phyloP scores from a whole-genome alignment of 345 rosid genomes.

The Syzygium aromaticum region DNA sequence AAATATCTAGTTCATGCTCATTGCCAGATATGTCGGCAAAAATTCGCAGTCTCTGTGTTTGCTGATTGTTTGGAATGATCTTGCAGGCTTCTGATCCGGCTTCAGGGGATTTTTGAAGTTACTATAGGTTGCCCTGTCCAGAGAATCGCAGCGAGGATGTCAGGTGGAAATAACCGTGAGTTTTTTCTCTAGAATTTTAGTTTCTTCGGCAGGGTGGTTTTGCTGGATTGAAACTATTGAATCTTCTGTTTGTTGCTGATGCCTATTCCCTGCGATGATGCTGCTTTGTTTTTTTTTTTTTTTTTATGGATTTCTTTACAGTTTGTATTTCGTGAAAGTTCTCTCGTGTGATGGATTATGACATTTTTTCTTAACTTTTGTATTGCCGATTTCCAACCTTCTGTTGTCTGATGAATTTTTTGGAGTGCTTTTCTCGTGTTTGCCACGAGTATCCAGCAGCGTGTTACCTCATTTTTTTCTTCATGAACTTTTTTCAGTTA shows the following conservation, averaged over 20 bases:
- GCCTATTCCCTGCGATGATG: neutral
- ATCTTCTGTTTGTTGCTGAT: neutral
- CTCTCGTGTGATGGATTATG: neutral
- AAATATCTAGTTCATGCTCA: neutral
- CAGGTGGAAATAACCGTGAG: slow-evolving; percentile 2
- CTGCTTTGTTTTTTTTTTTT: neutral
- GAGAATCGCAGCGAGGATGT: neutral
- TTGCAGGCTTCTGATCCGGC: neutral
- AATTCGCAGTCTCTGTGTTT: neutral
- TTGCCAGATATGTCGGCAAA: neutral
- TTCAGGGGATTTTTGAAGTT: neutral
- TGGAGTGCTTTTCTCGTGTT: neutral
- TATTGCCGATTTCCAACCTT: neutral
- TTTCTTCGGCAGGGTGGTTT: neutral
- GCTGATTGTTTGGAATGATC: neutral
- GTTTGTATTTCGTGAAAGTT: neutral
- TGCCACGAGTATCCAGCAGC: neutral
- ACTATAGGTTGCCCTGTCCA: neutral
- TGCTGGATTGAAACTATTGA: neutral
- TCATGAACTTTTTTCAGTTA: neutral
- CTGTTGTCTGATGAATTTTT: neutral
- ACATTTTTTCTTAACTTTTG: neutral
- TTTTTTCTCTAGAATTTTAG: neutral
- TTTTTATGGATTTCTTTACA: neutral
- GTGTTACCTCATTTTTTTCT: fast-evolving